phyloP scores from a whole-genome alignment of 768 basidiomycete genomes.

The Pleurotus eryngii region DNA sequence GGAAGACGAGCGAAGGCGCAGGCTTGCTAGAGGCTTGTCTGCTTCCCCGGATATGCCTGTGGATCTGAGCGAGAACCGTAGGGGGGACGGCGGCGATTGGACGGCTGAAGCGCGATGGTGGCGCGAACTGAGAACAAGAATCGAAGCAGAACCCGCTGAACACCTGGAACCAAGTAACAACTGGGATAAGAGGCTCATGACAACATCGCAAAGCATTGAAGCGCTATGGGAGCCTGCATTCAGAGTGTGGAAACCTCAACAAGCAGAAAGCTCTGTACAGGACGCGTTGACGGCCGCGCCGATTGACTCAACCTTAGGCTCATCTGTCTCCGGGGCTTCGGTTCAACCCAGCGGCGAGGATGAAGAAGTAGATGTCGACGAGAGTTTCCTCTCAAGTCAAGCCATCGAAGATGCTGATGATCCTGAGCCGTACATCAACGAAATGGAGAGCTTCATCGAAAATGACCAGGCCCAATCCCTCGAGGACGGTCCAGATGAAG shows the following conservation, averaged over 20 bases:
- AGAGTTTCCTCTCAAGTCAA: slow-evolving; percentile 46
- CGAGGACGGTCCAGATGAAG: slow-evolving; percentile 28
- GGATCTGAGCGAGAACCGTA: slow-evolving; percentile 61
- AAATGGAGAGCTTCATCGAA: slow-evolving; percentile 24
- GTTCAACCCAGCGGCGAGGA: slow-evolving; percentile 19
- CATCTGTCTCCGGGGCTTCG: neutral
- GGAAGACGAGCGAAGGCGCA: slow-evolving; percentile 89
- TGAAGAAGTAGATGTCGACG: slow-evolving; percentile 46
- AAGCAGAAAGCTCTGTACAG: slow-evolving; percentile 4
- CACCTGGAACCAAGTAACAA: slow-evolving; percentile 10
- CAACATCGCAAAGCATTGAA: slow-evolving; percentile 87
- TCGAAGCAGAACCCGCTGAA: slow-evolving; percentile 41
- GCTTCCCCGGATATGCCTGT: slow-evolving; percentile 73
- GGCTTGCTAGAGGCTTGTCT: slow-evolving; percentile 60
- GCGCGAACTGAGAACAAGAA: slow-evolving; percentile 63
- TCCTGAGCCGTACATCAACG: slow-evolving; percentile 17
- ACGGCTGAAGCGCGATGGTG: slow-evolving; percentile 71
- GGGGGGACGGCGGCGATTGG: slow-evolving; percentile 62
- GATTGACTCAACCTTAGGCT: neutral
- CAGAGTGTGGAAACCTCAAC: slow-evolving; percentile 53
- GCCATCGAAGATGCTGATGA: slow-evolving; percentile 33
- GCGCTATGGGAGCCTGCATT: slow-evolving; percentile 73
- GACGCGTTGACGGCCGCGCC: slow-evolving; percentile 10
- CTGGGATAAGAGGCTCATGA: slow-evolving; percentile 81
- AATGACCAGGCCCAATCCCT: slow-evolving; percentile 29